Base-by-base conservation (phyloP, 2,329 filamentous ascomycete genomes). In the Cladosporium sp. region DNA sequence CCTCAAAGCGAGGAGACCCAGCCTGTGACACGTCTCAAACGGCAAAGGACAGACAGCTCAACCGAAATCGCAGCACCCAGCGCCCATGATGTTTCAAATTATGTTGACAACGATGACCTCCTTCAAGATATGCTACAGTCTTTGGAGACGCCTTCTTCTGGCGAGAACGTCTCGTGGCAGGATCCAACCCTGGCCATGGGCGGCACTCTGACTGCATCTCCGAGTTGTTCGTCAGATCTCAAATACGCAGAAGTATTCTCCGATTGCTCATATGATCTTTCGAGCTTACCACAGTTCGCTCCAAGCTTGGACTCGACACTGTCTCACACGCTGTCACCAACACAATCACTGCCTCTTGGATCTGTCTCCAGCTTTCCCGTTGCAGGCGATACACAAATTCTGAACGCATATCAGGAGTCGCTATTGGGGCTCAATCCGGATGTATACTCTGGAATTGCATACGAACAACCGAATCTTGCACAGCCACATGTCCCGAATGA, bases 41-140 rank as follows among this genome's bases (percentile, higher is more conserved):
- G 55, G 55, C 55, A 37, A 21, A 23, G 29, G 14, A 37, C 31
- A 23, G 33, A 33, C 29, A 37, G 29, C 31, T 33, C 55, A 33
- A 57, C 55, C 33, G 55, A 33, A 28, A 21, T 33, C 21, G 55
- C 33, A 23, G 10, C 55, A 33, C 28, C 26, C 31, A 55, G 29
- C 26, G 14, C 52, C 28, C 52, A 55, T 33, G 29, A 6, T 33
- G n/a, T 6, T 10, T 10, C 52, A 31, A 16, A 55, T 21, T 29
- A 55, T 11, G 26, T 55, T 18, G 31, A 57, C 14, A 57, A 35
- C 33, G 33, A 57, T 21, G 55, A 57, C n/a, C 31, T 57, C 7
- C 33, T 57, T 10, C 55, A 57, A 16, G 55, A 57, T 11, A 37
- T 57, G 33, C 55, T 57, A 18, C 55, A 35, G n/a, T 57, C 55